Evolutionary conservation across 441 rosid genomes (phyloP).

Genomic region (Aquilaria agallochum): DNA sequence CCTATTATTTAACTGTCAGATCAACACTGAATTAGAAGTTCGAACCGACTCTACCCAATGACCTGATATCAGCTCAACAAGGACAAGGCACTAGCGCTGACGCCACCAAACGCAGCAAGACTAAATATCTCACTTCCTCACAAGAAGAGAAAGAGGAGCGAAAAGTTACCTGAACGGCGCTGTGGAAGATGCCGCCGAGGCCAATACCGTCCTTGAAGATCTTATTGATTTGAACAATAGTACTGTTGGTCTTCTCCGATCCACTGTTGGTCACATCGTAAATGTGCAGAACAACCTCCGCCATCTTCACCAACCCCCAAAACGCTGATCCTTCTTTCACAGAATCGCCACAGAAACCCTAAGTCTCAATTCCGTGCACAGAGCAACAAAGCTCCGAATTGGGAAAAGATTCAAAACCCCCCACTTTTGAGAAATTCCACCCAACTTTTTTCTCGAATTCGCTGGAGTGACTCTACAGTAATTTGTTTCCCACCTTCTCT

Average conservation of each 20-base stretch:
- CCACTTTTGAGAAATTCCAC: background rate
- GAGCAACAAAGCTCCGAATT: conserved; percentile 11
- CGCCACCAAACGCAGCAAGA: no score
- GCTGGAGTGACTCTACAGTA: background rate
- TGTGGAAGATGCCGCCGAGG: conserved; percentile 95
- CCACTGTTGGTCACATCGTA: conserved; percentile 98
- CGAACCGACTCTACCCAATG: no score
- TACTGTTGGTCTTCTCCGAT: conserved; percentile 93
- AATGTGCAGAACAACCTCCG: conserved; percentile 80
- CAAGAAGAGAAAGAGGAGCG: background rate
- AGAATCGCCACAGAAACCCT: conserved; percentile 13
- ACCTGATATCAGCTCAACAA: no score
- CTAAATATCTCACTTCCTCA: no score
- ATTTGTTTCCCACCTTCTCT: background rate
- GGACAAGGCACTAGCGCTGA: no score
- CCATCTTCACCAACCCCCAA: conserved; percentile 30
- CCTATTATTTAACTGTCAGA: no score
- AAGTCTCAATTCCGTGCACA: conserved; percentile 10
- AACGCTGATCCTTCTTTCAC: conserved; percentile 23
- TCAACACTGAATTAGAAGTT: no score
- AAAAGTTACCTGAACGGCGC: conserved; percentile 81
- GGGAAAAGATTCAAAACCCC: background rate
- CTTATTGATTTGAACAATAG: conserved; percentile 87
- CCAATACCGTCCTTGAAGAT: conserved; percentile 96
- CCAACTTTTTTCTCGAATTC: no score